Evolutionary conservation across 129 eudicot genomes (phyloP).

Genomic region (Chrysanthemum lavandulifolium): DNA sequence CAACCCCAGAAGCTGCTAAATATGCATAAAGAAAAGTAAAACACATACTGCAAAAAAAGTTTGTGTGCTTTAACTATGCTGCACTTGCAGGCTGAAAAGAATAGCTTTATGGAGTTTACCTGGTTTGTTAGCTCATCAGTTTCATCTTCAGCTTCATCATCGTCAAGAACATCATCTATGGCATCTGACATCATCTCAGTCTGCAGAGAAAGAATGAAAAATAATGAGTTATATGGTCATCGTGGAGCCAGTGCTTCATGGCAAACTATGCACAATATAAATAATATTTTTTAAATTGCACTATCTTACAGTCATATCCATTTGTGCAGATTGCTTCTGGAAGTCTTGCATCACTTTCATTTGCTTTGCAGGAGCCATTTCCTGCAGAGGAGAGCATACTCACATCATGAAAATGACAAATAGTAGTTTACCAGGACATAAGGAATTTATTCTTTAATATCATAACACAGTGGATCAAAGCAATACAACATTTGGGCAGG

Average conservation of each 20-base stretch:
- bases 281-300: neutral
- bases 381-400: constrained; percentile 53
- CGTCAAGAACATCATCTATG: constrained; percentile 90
- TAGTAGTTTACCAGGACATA: neutral
- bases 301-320: constrained; percentile 98
- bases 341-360: constrained; percentile 82
- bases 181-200: constrained; percentile 99
- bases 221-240: neutral
- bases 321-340: constrained; percentile 96
- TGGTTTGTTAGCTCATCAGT: constrained; percentile 95
- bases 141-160: constrained; percentile 98
- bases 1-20: constrained; percentile 3
- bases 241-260: too few species aligned
- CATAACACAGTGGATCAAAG: neutral
- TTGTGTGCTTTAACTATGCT: constrained; percentile 8
- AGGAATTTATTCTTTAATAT: constrained; percentile 9
- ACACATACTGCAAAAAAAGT: neutral
- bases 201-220: constrained; percentile 40
- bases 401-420: constrained; percentile 12
- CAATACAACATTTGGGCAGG: neutral
- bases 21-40: neutral
- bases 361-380: constrained; percentile 97
- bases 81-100: constrained; percentile 15
- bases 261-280: neutral
- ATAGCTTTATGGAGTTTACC: constrained; percentile 35